A percentile compares a stretch with the other conserved stretches of the same genome.
These are phyloP conservation scores for Coniochaeta pulveracea DNA, from an alignment of 2,329 filamentous ascomycete species.

Conservation along the genomic window DNA sequence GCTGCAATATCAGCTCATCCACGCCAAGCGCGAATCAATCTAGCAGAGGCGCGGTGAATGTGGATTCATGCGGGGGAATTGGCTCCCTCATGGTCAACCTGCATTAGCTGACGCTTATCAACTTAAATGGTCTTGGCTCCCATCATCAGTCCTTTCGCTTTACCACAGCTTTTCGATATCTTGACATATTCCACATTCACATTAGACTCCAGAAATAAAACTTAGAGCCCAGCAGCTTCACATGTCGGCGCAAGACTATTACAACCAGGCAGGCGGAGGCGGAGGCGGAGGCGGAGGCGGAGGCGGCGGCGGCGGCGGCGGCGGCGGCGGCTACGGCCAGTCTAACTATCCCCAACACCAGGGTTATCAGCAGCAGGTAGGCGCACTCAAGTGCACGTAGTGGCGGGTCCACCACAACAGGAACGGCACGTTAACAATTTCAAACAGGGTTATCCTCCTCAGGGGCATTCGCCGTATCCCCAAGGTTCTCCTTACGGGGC, in stretches of 20 bases:
- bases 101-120: conserved; percentile 2
- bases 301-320: conserved; percentile 1
- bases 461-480: neutral
- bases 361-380: no score
- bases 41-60: no score
- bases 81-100: neutral
- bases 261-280: conserved; percentile 5
- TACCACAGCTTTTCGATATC: neutral
- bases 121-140: neutral
- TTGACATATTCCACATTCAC: neutral
- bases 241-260: conserved; percentile 9
- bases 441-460: conserved; percentile 1
- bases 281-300: conserved; percentile 1
- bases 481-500: conserved; percentile 2
- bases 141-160: neutral
- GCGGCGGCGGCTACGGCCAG: conserved; percentile 6
- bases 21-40: no score
- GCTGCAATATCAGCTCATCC: no score
- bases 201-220: no score
- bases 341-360: no score
- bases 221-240: neutral
- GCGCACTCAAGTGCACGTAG: no score
- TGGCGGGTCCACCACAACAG: no score
- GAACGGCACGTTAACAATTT: no score
- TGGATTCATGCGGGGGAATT: no score